phyloP scores from a whole-genome alignment of 768 basidiomycete species.

The Termitomyces sp. region DNA sequence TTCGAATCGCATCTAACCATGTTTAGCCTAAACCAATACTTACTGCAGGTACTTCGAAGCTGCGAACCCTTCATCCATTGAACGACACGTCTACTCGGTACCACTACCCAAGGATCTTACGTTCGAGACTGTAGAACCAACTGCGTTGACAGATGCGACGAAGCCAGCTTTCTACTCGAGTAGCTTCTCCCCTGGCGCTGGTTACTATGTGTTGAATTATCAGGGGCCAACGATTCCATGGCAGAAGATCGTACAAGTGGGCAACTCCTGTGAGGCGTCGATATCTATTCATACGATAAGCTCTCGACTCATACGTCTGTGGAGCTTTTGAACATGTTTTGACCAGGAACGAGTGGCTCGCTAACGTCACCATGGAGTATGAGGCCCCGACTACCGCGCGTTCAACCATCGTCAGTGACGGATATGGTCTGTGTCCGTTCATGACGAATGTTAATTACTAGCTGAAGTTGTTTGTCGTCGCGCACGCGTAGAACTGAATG shows the following conservation, averaged over 20 bases:
- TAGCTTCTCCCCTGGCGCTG: conserved; percentile 79
- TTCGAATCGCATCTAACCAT: conserved; percentile 4
- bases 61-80: conserved; percentile 73
- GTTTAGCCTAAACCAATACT: conserved; percentile 10
- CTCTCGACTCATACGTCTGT: neutral
- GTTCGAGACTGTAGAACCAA: conserved; percentile 31
- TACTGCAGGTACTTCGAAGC: conserved; percentile 80
- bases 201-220: conserved; percentile 80
- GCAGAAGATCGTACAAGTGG: conserved; percentile 70
- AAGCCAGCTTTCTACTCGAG: conserved; percentile 56
- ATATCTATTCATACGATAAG: neutral
- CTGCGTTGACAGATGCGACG: conserved; percentile 45
- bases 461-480: conserved; percentile 14
- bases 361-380: conserved; percentile 58
- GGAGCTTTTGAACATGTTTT: conserved; percentile 61
- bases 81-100: conserved; percentile 81
- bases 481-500: conserved; percentile 66
- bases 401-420: conserved; percentile 74
- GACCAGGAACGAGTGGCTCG: conserved; percentile 64
- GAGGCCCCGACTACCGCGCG: conserved; percentile 65
- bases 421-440: conserved; percentile 53
- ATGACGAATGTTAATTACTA: neutral
- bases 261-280: conserved; percentile 27
- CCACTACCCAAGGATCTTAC: conserved; percentile 51
- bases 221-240: conserved; percentile 80